Conservation (phyloP, 129 eudicot genomes). For the Flaveria bidentis region DNA sequence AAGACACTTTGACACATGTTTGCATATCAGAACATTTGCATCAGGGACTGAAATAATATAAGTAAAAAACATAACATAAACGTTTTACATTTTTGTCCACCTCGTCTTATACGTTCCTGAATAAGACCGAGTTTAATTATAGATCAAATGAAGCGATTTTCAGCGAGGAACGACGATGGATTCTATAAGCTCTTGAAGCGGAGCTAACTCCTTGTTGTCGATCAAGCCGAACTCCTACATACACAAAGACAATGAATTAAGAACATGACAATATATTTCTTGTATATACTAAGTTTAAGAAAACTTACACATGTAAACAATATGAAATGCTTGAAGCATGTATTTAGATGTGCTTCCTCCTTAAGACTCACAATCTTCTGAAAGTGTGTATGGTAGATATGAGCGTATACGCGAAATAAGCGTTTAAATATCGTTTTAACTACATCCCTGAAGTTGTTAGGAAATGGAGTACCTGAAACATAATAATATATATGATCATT, state of each 20-base stretch:
- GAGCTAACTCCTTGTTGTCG: slow-evolving; percentile 93
- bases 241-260: neutral
- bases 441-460: slow-evolving; percentile 85
- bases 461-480: slow-evolving; percentile 81
- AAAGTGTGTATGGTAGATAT: slow-evolving; percentile 88
- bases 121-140: slow-evolving; percentile 13
- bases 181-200: slow-evolving; percentile 92
- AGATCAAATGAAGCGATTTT: slow-evolving; percentile 20
- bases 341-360: slow-evolving; percentile 92
- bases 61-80: slow-evolving; percentile 11
- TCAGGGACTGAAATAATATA: neutral
- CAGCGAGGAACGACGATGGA: slow-evolving; percentile 68
- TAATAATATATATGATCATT: neutral
- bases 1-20: neutral
- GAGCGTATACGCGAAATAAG: slow-evolving; percentile 90
- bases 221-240: slow-evolving; percentile 81
- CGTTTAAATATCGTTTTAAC: slow-evolving; percentile 89
- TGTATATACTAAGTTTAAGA: neutral
- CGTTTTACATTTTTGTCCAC: slow-evolving; percentile 29
- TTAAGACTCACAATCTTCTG: slow-evolving; percentile 89
- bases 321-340: slow-evolving; percentile 97
- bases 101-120: slow-evolving; percentile 29
- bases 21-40: slow-evolving; percentile 23
- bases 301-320: slow-evolving; percentile 84
- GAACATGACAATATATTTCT: neutral